Evolutionary conservation across 2,329 filamentous ascomycete species (phyloP), one percentile per base, ranked within the genome.

Genomic region (Botrytis squamosa): DNA sequence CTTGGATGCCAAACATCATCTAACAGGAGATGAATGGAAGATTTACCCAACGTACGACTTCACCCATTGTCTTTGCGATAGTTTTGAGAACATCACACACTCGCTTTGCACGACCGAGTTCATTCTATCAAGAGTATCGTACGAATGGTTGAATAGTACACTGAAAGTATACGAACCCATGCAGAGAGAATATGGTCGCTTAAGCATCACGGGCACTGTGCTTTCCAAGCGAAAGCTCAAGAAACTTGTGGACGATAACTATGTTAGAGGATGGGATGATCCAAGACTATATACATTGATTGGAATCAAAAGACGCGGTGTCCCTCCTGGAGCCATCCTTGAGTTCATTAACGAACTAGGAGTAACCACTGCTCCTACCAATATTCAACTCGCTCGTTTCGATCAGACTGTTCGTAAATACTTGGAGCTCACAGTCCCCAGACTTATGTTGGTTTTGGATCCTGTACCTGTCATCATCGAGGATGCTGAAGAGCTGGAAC

Each of bases 41-140:
- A 97, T 98, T 76, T 98, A 97, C 82, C 96, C 96, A 0, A 97
- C 95, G 0, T 98, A 98, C 80, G 95, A 97, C 82, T 97, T 97
- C 81, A 92, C 92, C 0, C 93, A 97, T 84, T 97, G 93, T 82
- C 86, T 98, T 36, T 95, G 93, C 79, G 96, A 98, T 86, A 95
- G 93, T 77, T 93, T 97, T 77, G 96, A 99, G 83, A 88, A 89
- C 29, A 97, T 98, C 79, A 95, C 95, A 0, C 95, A 98, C 84
- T 95, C 92, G 22, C 86, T 98, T 33, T 98, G 95, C 82, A 98
- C 96, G 0, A 95, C 93, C 2, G 96, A 98, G 82, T 98, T 98
- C 79, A 90, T 95, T 77, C 89, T 93, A 70, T 92, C 93, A 33
- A 86, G 95, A 74, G 91, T 93, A 65, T 96, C 93, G 57, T 99